Evolutionary conservation across 306 rosid genomes (phyloP), one percentile per base, ranked within the genome.

Genomic region (Glycine soja): DNA sequence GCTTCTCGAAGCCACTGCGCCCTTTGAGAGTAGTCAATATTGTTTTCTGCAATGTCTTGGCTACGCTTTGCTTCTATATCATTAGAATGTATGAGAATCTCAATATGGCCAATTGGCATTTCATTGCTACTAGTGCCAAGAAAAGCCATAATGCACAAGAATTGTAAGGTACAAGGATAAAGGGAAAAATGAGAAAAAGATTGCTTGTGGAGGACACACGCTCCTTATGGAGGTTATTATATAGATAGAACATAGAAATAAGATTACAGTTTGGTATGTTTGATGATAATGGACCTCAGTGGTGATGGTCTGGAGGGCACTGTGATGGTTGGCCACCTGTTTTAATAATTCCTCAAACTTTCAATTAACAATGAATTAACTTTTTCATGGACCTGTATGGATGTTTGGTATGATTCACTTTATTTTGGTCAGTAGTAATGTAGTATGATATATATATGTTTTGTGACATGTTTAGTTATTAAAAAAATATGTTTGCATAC

Each of bases 1-100:
- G 92, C 87, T 4, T 87, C 91, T 0, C 88, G 69, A 57, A 91
- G 89, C 92, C 89, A 85, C 18, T 88, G 90, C 54, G 88, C 87
- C 70, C 87, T 82, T 72, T 80, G 83, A 54, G 84, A 86, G 87
- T 84, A 82, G 58, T 91, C 85, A 38, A 78, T 57, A 1, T 30
- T 40, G 52, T 77, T 77, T 51, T 70, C 81, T 36, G 77, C 82
- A 4, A 30, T 34, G 42, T 2, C 59, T 43, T 79, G 86, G 77
- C 54, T 54, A 74, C 62, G 80, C 3, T 82, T 78, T 70, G 72
- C 76, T 34, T 81, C 86, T 18, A 38, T 53, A 8, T 61, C 70
- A 65, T 69, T 62, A 6, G 18, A 61, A 15, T 69, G 67, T 18
- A 67, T 51, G 8, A 83, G 84, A 40, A 85, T 87, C 65, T 81